Percentiles rank a stretch among this genome's conserved stretches.
phyloP scores from a whole-genome alignment of 331 rosid genomes.

The Spiraea crenata region DNA sequence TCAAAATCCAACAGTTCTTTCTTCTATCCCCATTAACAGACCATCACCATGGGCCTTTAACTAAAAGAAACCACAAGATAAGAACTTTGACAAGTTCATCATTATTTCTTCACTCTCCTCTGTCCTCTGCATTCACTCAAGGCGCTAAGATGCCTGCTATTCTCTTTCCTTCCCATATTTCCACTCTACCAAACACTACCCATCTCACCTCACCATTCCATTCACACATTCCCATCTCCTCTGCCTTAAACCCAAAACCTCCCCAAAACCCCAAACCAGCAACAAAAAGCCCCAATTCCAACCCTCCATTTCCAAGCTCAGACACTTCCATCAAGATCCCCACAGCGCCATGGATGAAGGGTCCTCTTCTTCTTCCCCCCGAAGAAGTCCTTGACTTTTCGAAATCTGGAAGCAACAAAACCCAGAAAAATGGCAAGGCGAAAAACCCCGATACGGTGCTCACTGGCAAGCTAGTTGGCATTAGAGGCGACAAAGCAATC shows the following conservation, averaged over 20 bases:
- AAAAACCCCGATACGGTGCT: conserved; percentile 32
- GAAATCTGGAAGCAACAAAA: conserved; percentile 28
- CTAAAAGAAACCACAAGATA: neutral
- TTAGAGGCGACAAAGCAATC: conserved; percentile 51
- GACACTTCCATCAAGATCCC: conserved; percentile 45
- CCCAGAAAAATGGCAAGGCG: conserved; percentile 11
- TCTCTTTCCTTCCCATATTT: conserved; percentile 35
- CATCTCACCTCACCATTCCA: conserved; percentile 12
- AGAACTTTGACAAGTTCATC: neutral
- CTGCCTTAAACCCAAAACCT: conserved; percentile 36
- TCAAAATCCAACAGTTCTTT: neutral
- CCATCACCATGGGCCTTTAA: neutral
- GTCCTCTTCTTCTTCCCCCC: conserved; percentile 62
- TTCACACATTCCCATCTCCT: conserved; percentile 35
- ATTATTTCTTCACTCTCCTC: neutral
- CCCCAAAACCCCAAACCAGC: conserved; percentile 20
- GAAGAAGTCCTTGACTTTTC: conserved; percentile 44
- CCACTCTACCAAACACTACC: conserved; percentile 17
- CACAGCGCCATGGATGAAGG: conserved; percentile 79
- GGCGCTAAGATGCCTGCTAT: conserved; percentile 26
- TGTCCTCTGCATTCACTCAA: neutral
- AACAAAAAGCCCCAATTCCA: conserved; percentile 14
- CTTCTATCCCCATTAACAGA: neutral
- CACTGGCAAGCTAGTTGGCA: conserved; percentile 36
- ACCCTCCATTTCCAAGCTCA: conserved; percentile 26